phyloP scores from a whole-genome alignment of 2,329 filamentous ascomycete species.

The Ampelomyces quisqualis region DNA sequence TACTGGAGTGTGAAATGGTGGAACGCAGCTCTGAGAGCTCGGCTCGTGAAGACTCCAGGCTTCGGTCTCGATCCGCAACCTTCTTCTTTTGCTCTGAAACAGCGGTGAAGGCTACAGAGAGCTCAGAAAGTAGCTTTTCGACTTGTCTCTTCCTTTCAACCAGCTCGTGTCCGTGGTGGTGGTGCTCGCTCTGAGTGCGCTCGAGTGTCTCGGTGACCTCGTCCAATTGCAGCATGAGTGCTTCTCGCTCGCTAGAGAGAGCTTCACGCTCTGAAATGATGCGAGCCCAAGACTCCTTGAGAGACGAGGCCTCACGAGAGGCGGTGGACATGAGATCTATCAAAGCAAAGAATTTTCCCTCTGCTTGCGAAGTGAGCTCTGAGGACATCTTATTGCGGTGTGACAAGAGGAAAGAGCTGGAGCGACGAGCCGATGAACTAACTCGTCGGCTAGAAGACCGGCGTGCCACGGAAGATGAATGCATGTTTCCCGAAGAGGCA shows the following conservation, averaged over 20 bases:
- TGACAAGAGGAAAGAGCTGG: constrained; percentile 25
- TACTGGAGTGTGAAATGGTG: constrained; percentile 7
- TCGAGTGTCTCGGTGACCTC: constrained; percentile 27
- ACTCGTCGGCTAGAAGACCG: constrained; percentile 20
- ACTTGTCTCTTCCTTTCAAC: constrained; percentile 24
- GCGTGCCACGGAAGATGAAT: constrained; percentile 8
- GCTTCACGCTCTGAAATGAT: constrained; percentile 31
- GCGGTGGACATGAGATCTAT: constrained; percentile 32
- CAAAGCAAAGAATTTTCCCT: constrained; percentile 31
- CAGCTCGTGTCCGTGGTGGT: constrained; percentile 24
- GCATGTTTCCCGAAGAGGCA: constrained; percentile 6
- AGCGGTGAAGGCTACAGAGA: constrained; percentile 19
- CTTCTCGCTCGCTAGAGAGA: constrained; percentile 21
- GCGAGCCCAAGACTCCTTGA: constrained; percentile 29
- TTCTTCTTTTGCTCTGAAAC: constrained; percentile 29
- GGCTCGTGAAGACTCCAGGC: constrained; percentile 18
- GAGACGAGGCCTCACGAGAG: constrained; percentile 24
- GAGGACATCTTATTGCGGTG: constrained; percentile 29
- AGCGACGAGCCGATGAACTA: constrained; percentile 19
- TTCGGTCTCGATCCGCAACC: constrained; percentile 22
- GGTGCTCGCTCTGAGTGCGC: constrained; percentile 24
- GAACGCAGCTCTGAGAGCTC: constrained; percentile 20
- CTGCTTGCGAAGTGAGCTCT: constrained; percentile 27
- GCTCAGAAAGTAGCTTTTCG: constrained; percentile 25
- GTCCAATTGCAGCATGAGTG: constrained; percentile 21